Percentiles rank a stretch among this genome's conserved stretches.
Conservation (phyloP, 345 rosid genomes). For the Murraya koenigii region DNA sequence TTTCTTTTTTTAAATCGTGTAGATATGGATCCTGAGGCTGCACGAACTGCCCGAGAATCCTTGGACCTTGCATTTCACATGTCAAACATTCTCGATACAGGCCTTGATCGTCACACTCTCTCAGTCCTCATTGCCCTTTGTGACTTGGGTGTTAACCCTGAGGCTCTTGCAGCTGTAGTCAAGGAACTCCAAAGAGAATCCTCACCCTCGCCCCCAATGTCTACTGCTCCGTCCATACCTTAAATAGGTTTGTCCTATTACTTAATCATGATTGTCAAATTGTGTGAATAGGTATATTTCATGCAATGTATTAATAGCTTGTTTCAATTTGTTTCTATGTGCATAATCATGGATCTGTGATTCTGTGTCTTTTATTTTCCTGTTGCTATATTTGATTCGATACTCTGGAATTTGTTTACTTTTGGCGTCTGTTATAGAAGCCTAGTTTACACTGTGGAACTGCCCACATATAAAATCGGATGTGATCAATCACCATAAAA, state of each 20-base stretch:
- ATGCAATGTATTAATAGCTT: not conserved
- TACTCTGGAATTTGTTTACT: not conserved
- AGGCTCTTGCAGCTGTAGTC: constrained; percentile 45
- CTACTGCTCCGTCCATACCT: not conserved
- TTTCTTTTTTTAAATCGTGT: not conserved
- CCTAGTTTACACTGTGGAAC: not conserved
- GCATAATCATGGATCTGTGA: not conserved
- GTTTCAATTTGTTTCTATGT: not conserved
- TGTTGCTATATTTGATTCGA: not conserved
- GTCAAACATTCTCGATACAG: constrained; percentile 50
- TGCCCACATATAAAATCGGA: no score
- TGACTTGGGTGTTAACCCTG: constrained; percentile 52
- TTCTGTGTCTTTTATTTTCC: not conserved
- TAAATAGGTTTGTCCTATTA: not conserved
- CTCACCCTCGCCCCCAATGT: constrained; percentile 6
- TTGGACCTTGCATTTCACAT: constrained; percentile 52
- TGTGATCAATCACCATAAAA: no score
- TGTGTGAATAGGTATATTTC: no score
- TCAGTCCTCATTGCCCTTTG: constrained; percentile 49
- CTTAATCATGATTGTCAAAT: no score
- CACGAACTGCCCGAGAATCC: constrained; percentile 44
- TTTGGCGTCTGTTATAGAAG: not conserved
- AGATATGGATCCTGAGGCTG: constrained; percentile 46
- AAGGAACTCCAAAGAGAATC: constrained; percentile 41
- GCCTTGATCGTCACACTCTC: constrained; percentile 52